Conservation (phyloP, 2,329 filamentous ascomycete species). For the Lachnellula arida region DNA sequence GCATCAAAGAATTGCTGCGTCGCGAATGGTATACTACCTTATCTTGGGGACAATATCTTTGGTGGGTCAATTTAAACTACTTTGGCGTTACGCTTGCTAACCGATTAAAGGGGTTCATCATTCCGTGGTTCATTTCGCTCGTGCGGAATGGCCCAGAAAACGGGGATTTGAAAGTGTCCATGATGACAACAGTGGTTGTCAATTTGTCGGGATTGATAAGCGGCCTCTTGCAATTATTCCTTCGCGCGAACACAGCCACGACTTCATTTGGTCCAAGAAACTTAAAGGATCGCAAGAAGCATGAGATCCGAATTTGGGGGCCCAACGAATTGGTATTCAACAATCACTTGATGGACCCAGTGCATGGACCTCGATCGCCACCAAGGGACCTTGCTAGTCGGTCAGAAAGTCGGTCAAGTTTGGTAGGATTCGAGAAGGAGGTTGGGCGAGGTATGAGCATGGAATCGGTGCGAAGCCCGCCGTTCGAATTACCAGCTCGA, state of each 20-base stretch:
- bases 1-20: slow-evolving; percentile 58
- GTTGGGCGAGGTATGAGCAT: slow-evolving; percentile 15
- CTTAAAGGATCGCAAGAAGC: slow-evolving; percentile 45
- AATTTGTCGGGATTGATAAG: slow-evolving; percentile 63
- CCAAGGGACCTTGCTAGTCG: slow-evolving; percentile 11
- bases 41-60: slow-evolving; percentile 51
- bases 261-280: slow-evolving; percentile 49
- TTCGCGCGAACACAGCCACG: slow-evolving; percentile 57
- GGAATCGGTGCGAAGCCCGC: slow-evolving; percentile 18
- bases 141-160: slow-evolving; percentile 38
- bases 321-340: slow-evolving; percentile 34
- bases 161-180: slow-evolving; percentile 47
- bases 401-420: slow-evolving; percentile 19
- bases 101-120: slow-evolving; percentile 46
- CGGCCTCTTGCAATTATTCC: slow-evolving; percentile 61
- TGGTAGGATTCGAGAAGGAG: slow-evolving; percentile 24
- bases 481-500: slow-evolving; percentile 1
- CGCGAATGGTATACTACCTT: slow-evolving; percentile 64
- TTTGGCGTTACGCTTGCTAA: slow-evolving; percentile 25
- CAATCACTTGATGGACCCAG: slow-evolving; percentile 25
- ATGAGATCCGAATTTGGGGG: slow-evolving; percentile 44
- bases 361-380: slow-evolving; percentile 19
- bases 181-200: slow-evolving; percentile 60
- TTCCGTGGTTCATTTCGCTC: slow-evolving; percentile 60
- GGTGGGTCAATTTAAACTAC: slow-evolving; percentile 41